Percentiles rank a stretch among this genome's conserved stretches.
These are phyloP conservation scores for Fomitopsis serialis DNA, from an alignment of 768 basidiomycete species.

Conservation along the genomic window DNA sequence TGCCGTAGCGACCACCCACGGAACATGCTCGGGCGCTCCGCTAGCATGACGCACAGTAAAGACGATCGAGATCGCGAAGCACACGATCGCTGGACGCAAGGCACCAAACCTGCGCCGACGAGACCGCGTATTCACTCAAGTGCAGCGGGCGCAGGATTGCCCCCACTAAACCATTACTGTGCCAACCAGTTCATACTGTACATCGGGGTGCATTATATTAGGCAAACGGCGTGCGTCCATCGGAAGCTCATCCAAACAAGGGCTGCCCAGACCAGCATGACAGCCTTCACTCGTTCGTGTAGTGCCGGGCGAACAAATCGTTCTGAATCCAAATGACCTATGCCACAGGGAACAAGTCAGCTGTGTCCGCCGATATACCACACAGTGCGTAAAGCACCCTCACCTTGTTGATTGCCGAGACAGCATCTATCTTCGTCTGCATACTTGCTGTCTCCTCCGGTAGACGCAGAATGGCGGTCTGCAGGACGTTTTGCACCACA, in stretches of 20 bases:
- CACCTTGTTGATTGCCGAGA: conserved; percentile 41
- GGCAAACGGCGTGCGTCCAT: too few species aligned
- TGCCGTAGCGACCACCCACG: too few species aligned
- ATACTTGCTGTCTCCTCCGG: conserved; percentile 31
- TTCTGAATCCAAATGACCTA: conserved; percentile 49
- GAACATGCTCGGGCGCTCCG: background rate
- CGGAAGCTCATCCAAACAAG: too few species aligned
- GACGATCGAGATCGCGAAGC: too few species aligned
- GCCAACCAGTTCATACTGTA: background rate
- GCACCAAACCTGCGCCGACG: too few species aligned
- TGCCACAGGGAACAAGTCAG: background rate
- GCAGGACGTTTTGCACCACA: conserved; percentile 40
- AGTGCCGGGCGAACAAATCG: conserved; percentile 40
- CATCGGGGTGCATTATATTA: background rate
- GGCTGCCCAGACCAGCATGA: background rate
- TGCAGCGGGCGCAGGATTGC: too few species aligned
- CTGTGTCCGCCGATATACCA: background rate
- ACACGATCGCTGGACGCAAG: too few species aligned
- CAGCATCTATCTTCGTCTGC: conserved; percentile 33
- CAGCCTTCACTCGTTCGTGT: conserved; percentile 27
- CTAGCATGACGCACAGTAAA: background rate
- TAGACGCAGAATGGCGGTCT: conserved; percentile 35
- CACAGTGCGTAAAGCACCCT: background rate
- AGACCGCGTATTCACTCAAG: too few species aligned
- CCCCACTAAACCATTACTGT: too few species aligned